Evolutionary conservation across 192 early-diverging fungal genomes (phyloP).

Genomic region (Mortierella hygrophila): DNA sequence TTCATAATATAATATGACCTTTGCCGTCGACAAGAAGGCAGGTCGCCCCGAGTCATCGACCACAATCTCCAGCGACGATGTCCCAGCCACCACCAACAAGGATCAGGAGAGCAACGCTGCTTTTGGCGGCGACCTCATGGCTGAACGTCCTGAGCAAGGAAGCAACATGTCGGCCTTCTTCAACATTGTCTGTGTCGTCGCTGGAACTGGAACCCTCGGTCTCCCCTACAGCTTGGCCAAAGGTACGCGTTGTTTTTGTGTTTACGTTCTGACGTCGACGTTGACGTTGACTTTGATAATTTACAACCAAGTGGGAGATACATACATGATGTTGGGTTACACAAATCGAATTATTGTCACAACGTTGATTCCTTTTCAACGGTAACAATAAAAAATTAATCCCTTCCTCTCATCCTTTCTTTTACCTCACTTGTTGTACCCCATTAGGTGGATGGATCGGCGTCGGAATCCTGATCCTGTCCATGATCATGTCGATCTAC

Average conservation of each 20-base stretch:
- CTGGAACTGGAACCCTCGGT: constrained; percentile 72
- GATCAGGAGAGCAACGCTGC: background rate
- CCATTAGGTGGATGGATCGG: constrained; percentile 82
- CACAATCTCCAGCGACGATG: constrained; percentile 26
- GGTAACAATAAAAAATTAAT: background rate
- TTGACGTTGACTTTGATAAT: background rate
- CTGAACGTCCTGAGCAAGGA: constrained; percentile 57
- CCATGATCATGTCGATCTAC: constrained; percentile 78
- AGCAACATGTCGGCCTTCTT: constrained; percentile 62
- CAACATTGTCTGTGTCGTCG: constrained; percentile 72
- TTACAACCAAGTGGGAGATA: background rate
- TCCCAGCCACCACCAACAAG: constrained; percentile 8
- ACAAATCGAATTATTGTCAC: constrained; percentile 1
- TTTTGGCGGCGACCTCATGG: constrained; percentile 28
- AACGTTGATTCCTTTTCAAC: background rate
- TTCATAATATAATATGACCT: constrained; percentile 14
- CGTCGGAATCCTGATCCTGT: constrained; percentile 72
- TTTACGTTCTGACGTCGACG: background rate
- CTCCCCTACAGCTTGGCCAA: constrained; percentile 68
- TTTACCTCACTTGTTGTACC: background rate
- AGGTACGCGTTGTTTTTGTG: constrained; percentile 15
- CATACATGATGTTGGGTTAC: background rate
- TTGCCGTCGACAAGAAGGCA: constrained; percentile 5
- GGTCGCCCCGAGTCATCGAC: constrained; percentile 13
- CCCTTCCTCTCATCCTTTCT: background rate